These are phyloP conservation scores for Pythium biforme DNA, from an alignment of 352 stramenopile genomes.

Conservation along the genomic window DNA sequence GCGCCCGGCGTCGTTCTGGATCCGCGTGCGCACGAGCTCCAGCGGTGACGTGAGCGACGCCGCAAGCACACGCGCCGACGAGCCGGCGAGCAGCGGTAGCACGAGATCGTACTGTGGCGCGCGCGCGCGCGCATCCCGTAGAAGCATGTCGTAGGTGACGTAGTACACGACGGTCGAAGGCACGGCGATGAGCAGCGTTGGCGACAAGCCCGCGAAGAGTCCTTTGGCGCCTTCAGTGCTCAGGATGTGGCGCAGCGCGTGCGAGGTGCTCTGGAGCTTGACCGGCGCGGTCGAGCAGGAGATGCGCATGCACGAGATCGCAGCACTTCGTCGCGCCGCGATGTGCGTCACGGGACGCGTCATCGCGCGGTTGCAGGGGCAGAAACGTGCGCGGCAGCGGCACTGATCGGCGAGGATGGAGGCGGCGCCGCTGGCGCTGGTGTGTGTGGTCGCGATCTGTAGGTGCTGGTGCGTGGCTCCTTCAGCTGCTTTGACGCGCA, in stretches of 20 bases:
- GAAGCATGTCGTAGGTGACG: conserved; percentile 90
- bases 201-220: conserved; percentile 88
- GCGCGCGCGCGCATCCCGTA: conserved; percentile 43
- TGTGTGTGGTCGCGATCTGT: too few relatives aligned
- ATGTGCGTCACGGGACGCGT: conserved; percentile 51
- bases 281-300: conserved; percentile 30
- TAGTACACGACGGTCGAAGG: conserved; percentile 96
- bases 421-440: background rate
- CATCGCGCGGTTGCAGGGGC: conserved; percentile 50
- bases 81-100: conserved; percentile 68
- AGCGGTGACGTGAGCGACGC: conserved; percentile 85
- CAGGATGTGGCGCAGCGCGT: conserved; percentile 81
- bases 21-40: conserved; percentile 87
- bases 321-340: conserved; percentile 22
- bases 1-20: conserved; percentile 49
- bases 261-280: conserved; percentile 50
- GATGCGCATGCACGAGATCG: conserved; percentile 44
- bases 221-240: conserved; percentile 67
- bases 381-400: conserved; percentile 41
- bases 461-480: too few relatives aligned
- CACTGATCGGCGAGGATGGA: conserved; percentile 31
- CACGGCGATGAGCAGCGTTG: conserved; percentile 92
- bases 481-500: conserved; percentile 23
- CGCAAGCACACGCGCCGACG: conserved; percentile 62
- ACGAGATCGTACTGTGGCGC: conserved; percentile 37